These are phyloP conservation scores for Dactylis glomerata DNA, from an alignment of 176 grass and related monocot genomes.

Conservation along the genomic window DNA sequence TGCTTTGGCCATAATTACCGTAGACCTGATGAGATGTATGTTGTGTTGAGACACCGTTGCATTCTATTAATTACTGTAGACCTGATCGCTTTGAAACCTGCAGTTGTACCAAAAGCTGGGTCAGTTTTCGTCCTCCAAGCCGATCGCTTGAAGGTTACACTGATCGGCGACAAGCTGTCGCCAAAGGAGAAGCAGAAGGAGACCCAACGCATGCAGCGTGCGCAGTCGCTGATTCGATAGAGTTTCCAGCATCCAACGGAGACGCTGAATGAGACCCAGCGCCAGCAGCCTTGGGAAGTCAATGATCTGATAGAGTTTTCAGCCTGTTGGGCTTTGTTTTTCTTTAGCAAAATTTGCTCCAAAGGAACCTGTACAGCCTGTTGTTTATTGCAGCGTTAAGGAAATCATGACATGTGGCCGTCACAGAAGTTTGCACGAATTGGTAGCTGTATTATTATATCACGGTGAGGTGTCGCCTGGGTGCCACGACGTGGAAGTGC, in stretches of 20 bases:
- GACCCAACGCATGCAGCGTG: slow-evolving; percentile 20
- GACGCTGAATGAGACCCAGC: slow-evolving; percentile 32
- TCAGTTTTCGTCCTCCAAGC: slow-evolving; percentile 90
- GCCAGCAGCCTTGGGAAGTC: slow-evolving; percentile 18
- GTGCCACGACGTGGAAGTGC: no score
- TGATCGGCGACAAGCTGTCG: slow-evolving; percentile 69
- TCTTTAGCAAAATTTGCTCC: neutral
- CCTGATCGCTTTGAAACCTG: slow-evolving; percentile 11
- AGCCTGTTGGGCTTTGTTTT: neutral
- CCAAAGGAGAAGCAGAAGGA: slow-evolving; percentile 51
- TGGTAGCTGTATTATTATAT: neutral
- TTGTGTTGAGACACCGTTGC: neutral
- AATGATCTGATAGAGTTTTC: slow-evolving; percentile 28
- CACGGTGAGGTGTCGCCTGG: no score
- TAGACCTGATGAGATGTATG: no score
- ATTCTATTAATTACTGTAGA: neutral
- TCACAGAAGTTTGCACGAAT: neutral
- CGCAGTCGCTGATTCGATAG: slow-evolving; percentile 50
- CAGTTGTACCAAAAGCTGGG: slow-evolving; percentile 86
- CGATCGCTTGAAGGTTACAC: slow-evolving; percentile 65
- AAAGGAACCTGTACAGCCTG: neutral
- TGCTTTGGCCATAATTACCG: neutral
- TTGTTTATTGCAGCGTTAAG: neutral
- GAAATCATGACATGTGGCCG: neutral
- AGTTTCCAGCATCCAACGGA: slow-evolving; percentile 11